Evolutionary conservation across 805 yeast genomes (phyloP), one percentile per base, ranked within the genome.

Genomic region (Wickerhamomyces chaumierensis): DNA sequence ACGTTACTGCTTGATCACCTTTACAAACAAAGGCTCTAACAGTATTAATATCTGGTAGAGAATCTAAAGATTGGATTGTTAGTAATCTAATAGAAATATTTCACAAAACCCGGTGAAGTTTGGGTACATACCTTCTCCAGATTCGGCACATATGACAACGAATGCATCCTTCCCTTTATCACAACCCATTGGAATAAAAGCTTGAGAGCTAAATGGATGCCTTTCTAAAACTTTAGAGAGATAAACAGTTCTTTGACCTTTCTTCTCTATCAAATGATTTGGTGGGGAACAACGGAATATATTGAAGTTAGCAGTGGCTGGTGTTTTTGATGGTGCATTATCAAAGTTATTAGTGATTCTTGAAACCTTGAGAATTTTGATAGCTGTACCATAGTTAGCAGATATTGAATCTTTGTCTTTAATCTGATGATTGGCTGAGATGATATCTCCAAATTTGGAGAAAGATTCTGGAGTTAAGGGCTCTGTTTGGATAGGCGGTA

Each of bases 371-470:
- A 73, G 74, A 35, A 85, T 57, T 51, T 88, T 88, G 5, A 72
- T 65, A 2, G 96, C 96, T 2, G 96, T 88, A n/a, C 96, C 96
- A 53, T 88, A 87, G 60, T 88, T 88, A 4, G 96, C 96, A 17
- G 70, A 60, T 5, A 70, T 54, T 25, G 68, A 56, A 31, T 57
- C 52, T 36, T 67, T 61, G 20, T 36, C 29, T 29, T 59, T 53
- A 21, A 83, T 64, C 57, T 84, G 94, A 49, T 85, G 82, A 42
- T 72, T 73, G 3, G 94, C 83, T 20, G 92, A 81, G 33, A 87
- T 73, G 11, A 84, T 77, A 1, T 81, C 75, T 2, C 96, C 96
- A 55, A 68, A 87, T 3, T 68, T 66, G 1, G 71, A 70, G 52
- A 85, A 87, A 1, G 69, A 54, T 29, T 69, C 75, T 0, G 87